Base-by-base conservation (phyloP, 2,329 filamentous ascomycete species). In the Aureobasidium sp. region DNA sequence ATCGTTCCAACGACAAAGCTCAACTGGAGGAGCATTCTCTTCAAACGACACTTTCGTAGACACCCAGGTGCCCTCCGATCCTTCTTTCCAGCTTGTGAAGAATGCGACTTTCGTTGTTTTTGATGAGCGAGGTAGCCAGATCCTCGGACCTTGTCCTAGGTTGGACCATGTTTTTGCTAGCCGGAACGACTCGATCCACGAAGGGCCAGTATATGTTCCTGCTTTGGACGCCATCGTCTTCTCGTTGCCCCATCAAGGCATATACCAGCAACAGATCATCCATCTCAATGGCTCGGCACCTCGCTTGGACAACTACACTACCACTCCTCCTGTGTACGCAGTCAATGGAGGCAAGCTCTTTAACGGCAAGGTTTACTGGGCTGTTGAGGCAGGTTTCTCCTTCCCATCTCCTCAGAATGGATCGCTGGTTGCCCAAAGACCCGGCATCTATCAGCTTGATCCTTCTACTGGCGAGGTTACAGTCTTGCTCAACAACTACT, bases 401-500 rank as follows among this genome's bases (percentile, higher is more conserved):
- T 59, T 56, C 22, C 61, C 62, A 19, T 47, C 57, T 22, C 50
- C 40, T 44, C 31, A 72, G 29, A 76, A 73, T 64, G 66, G 70
- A 42, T 73, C 69, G 33, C 69, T 75, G 44, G 70, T 68, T 19
- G 72, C 73, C 29, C 68, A 64, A 5, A 70, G 76, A 66, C 73
- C 78, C 62, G 71, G 75, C 40, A 72, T 75, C 0, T 73, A 59
- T 22, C 44, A 59, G 73, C 56, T 59, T 27, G 2, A 72, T 80
- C 73, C 77, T 74, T 1, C 68, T 69, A 80, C 78, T 3, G 75
- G 76, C 66, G 68, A 71, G 17, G 75, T 76, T 3, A 69, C 69
- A 5, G 72, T 70, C 3, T 67, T 81, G 27, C 64, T 81, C 17
- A 79, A 78, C 63, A 78, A 76, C 66, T 81, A 75, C 68, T 77